phyloP scores from a whole-genome alignment of 305 asterid species.

The Stenogyne calaminthoides region DNA sequence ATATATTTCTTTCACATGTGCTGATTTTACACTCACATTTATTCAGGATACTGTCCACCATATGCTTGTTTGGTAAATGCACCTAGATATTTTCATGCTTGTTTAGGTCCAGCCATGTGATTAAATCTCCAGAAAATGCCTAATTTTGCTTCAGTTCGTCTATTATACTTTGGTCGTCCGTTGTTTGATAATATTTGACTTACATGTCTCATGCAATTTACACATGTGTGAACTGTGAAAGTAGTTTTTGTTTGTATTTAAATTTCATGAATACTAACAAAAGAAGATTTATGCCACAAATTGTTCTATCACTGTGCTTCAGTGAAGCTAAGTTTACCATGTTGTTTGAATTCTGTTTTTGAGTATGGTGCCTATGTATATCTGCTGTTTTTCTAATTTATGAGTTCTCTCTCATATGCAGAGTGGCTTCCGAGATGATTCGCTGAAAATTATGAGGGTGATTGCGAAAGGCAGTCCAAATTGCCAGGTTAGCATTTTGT shows the following conservation, averaged over 20 bases:
- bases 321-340: constrained; percentile 10
- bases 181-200: neutral
- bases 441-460: constrained; percentile 68
- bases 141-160: too few species aligned
- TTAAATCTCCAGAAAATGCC: constrained; percentile 22
- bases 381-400: constrained; percentile 10
- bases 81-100: neutral
- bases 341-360: constrained; percentile 1
- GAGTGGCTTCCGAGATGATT: constrained; percentile 89
- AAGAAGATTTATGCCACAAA: neutral
- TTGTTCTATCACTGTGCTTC: constrained; percentile 1
- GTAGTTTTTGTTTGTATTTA: neutral
- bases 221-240: neutral
- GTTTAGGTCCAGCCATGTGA: constrained; percentile 23
- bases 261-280: neutral
- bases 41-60: neutral
- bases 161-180: neutral
- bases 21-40: neutral
- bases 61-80: constrained; percentile 16
- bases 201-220: constrained; percentile 5
- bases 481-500: constrained; percentile 73
- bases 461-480: constrained; percentile 49
- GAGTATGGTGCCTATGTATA: constrained; percentile 8
- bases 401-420: constrained; percentile 32
- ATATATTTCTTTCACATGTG: neutral